phyloP scores from a whole-genome alignment of 345 rosid genomes.

The Camelina laxa region DNA sequence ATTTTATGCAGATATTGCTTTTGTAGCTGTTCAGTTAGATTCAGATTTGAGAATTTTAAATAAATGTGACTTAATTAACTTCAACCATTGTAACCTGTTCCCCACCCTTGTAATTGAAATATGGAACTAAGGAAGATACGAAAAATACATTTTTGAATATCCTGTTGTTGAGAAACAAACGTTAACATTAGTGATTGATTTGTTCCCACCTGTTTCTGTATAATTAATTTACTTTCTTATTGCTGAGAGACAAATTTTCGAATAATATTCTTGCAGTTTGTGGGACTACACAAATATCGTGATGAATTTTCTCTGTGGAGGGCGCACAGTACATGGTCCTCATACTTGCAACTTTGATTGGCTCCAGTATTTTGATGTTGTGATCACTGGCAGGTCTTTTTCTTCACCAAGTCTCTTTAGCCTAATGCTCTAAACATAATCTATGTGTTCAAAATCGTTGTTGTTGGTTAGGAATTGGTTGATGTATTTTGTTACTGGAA shows the following conservation, averaged over 20 bases:
- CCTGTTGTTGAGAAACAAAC: background rate
- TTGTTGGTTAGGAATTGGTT: constrained; percentile 3
- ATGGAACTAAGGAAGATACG: background rate
- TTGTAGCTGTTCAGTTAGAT: background rate
- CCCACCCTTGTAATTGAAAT: background rate
- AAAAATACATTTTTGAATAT: constrained; percentile 7
- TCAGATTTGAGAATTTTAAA: background rate
- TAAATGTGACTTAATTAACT: background rate
- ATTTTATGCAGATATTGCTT: constrained; percentile 3
- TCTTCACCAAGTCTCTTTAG: constrained; percentile 27
- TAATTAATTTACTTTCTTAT: constrained; percentile 9
- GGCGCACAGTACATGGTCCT: constrained; percentile 48
- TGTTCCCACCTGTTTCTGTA: constrained; percentile 1
- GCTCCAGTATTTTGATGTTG: constrained; percentile 90
- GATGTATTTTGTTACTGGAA: background rate
- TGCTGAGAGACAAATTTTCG: background rate
- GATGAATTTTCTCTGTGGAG: constrained; percentile 91
- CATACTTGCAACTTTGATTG: constrained; percentile 70
- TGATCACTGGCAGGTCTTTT: constrained; percentile 90
- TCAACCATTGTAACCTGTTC: constrained; percentile 10
- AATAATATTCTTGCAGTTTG: constrained; percentile 63
- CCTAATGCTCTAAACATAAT: constrained; percentile 3
- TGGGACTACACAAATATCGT: constrained; percentile 98
- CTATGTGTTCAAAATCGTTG: constrained; percentile 7
- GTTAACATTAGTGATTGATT: background rate